These are phyloP conservation scores for Coleophoma cylindrospora DNA, from an alignment of 2,329 filamentous ascomycete species.

Conservation along the genomic window DNA sequence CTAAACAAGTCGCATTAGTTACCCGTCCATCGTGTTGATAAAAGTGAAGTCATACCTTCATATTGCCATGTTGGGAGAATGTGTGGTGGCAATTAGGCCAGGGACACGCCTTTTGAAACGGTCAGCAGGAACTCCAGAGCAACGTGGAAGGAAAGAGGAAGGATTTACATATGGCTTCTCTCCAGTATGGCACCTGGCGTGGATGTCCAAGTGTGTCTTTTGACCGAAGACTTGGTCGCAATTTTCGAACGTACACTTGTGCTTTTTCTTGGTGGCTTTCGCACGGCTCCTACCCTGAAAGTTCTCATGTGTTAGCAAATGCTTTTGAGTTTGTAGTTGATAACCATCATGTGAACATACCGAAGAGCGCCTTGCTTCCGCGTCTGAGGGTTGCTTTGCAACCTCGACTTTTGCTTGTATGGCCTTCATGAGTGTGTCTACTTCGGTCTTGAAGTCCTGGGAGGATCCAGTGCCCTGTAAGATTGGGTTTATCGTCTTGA, in stretches of 20 bases:
- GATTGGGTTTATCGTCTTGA: neutral
- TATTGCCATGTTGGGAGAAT: constrained; percentile 87
- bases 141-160: too few relatives aligned
- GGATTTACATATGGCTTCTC: constrained; percentile 79
- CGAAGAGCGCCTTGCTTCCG: constrained; percentile 16
- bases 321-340: constrained; percentile 4
- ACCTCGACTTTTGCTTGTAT: constrained; percentile 65
- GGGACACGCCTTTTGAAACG: constrained; percentile 46
- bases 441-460: constrained; percentile 69
- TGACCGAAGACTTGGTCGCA: constrained; percentile 84
- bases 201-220: constrained; percentile 90
- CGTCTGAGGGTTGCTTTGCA: constrained; percentile 21
- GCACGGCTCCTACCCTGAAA: constrained; percentile 12
- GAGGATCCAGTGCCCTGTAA: constrained; percentile 22
- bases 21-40: neutral
- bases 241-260: constrained; percentile 66
- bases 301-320: constrained; percentile 17
- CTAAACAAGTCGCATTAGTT: constrained; percentile 31
- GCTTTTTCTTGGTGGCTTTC: constrained; percentile 47
- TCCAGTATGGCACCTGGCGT: constrained; percentile 82
- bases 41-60: constrained; percentile 55
- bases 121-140: neutral
- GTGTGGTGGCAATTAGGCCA: constrained; percentile 68
- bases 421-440: constrained; percentile 84
- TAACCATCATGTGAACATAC: constrained; percentile 11